These are phyloP conservation scores for Comarum palustre DNA, from an alignment of 306 rosid species.

Conservation along the genomic window DNA sequence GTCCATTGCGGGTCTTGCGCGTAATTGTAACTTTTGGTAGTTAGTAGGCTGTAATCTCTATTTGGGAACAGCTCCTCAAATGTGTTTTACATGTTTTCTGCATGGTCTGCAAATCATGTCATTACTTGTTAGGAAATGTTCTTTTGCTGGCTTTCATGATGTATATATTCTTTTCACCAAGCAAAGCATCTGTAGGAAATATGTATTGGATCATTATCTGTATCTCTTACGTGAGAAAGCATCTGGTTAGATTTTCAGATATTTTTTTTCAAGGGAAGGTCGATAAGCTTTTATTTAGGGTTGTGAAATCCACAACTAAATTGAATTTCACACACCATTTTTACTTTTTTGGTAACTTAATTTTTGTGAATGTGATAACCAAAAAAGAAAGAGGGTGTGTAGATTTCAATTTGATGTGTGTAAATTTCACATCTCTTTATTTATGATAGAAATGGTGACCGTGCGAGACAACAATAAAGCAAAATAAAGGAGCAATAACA, in stretches of 20 bases:
- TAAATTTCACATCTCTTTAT: too few relatives aligned
- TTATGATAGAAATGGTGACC: too few relatives aligned
- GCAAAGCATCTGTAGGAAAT: not conserved
- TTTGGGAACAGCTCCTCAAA: not conserved
- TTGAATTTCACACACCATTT: too few relatives aligned
- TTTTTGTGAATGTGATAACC: too few relatives aligned
- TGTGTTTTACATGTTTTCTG: not conserved
- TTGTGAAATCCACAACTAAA: too few relatives aligned
- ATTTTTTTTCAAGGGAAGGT: too few relatives aligned
- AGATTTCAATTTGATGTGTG: too few relatives aligned
- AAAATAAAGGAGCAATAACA: too few relatives aligned
- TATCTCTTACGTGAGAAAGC: not conserved
- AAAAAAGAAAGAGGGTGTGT: too few relatives aligned
- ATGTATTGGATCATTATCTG: not conserved
- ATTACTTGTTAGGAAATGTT: not conserved
- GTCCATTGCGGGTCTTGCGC: constrained; percentile 20
- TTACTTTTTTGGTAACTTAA: too few relatives aligned
- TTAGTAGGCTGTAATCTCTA: not conserved
- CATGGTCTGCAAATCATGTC: not conserved
- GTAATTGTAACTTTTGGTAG: not conserved
- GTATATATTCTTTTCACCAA: constrained; percentile 1
- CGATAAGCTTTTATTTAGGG: too few relatives aligned
- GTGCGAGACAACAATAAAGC: too few relatives aligned
- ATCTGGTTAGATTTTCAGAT: not conserved
- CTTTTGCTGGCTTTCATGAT: not conserved